Percentiles rank a stretch among this genome's conserved stretches.
These are phyloP conservation scores for Mucor circinelloides DNA, from an alignment of 371 early-diverging fungal genomes.

Conservation along the genomic window DNA sequence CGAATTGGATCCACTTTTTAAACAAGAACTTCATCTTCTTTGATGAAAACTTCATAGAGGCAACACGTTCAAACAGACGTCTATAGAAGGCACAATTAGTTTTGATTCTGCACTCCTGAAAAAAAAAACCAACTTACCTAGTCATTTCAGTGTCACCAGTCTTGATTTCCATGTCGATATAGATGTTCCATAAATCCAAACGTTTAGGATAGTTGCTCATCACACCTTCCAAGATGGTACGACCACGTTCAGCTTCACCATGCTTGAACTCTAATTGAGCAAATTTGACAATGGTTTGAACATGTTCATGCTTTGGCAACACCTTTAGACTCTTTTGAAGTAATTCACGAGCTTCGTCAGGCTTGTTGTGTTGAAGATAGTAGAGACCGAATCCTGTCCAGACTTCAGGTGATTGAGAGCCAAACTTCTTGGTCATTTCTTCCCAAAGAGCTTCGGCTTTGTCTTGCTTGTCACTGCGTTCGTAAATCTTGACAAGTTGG, in stretches of 20 bases:
- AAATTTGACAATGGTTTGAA: conserved; percentile 87
- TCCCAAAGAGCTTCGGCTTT: conserved; percentile 77
- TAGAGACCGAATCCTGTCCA: conserved; percentile 88
- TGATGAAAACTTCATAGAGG: conserved; percentile 85
- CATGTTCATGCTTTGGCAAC: conserved; percentile 88
- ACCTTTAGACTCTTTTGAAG: conserved; percentile 78
- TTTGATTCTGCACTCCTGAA: background rate
- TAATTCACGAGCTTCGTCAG: conserved; percentile 78
- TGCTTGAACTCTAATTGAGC: conserved; percentile 94
- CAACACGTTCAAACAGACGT: conserved; percentile 88
- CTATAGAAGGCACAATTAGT: conserved; percentile 47
- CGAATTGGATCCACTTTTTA: conserved; percentile 95
- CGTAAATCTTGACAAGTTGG: conserved; percentile 88
- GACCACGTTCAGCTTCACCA: conserved; percentile 93
- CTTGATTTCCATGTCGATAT: conserved; percentile 93
- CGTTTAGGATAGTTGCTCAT: conserved; percentile 91
- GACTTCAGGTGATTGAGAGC: conserved; percentile 77
- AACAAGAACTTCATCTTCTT: conserved; percentile 98
- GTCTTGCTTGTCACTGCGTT: conserved; percentile 76
- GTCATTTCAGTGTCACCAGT: conserved; percentile 66
- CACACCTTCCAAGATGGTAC: conserved; percentile 95
- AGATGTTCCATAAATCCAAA: conserved; percentile 93
- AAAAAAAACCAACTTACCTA: conserved; percentile 48
- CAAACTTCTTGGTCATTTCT: conserved; percentile 83
- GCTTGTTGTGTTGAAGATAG: conserved; percentile 69